Evolutionary conservation across 768 basidiomycete genomes (phyloP).

Genomic region (Cyathus striatus): DNA sequence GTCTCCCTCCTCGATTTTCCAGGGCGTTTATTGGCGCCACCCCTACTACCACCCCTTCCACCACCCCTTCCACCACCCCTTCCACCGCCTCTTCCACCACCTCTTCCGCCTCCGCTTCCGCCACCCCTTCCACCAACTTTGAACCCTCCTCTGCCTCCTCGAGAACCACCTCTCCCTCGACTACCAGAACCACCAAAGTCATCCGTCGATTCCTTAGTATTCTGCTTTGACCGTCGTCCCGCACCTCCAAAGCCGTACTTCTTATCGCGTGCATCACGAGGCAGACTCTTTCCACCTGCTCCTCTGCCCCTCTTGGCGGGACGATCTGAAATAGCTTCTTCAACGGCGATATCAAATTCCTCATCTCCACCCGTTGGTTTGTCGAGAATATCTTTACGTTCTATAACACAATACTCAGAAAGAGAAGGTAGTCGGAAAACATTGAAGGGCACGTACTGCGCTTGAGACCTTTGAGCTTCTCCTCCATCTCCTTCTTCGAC

Average conservation of each 20-base stretch:
- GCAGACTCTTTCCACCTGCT: conserved; percentile 37
- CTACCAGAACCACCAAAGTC: conserved; percentile 49
- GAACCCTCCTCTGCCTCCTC: conserved; percentile 25
- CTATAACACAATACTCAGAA: conserved; percentile 29
- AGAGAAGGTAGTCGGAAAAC: neutral
- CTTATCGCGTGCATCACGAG: conserved; percentile 61
- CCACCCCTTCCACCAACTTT: conserved; percentile 22
- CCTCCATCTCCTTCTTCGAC: conserved; percentile 90
- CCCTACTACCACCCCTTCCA: conserved; percentile 23
- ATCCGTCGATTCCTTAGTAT: conserved; percentile 78
- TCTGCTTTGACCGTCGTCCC: conserved; percentile 70
- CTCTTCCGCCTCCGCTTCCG: conserved; percentile 21
- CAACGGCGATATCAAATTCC: conserved; percentile 85
- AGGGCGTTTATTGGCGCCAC: no score
- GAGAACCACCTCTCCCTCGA: conserved; percentile 17
- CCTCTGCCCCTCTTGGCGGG: conserved; percentile 51
- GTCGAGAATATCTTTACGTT: conserved; percentile 80
- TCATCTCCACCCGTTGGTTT: conserved; percentile 54
- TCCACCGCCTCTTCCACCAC: conserved; percentile 7
- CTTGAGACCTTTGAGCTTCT: conserved; percentile 81
- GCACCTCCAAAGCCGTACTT: conserved; percentile 82
- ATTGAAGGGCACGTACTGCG: conserved; percentile 56
- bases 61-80: conserved; percentile 10
- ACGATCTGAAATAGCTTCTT: conserved; percentile 79
- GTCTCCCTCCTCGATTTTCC: conserved; percentile 56